Percentiles rank a stretch among this genome's conserved stretches.
Conservation (phyloP, 108 stramenopile species). For the Craspedostauros australis region DNA sequence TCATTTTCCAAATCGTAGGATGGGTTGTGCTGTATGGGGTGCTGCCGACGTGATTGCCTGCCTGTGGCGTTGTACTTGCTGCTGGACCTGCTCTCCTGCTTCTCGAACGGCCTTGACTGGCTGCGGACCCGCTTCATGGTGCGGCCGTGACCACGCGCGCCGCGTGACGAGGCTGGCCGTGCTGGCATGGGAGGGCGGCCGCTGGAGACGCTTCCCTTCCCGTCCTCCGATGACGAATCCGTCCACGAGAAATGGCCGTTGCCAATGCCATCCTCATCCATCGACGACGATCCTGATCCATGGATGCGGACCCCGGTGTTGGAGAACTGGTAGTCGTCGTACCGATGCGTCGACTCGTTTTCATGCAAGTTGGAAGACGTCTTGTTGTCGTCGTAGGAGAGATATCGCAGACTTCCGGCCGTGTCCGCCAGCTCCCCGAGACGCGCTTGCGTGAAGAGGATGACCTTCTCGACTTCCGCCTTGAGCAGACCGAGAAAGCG, state of each 20-base stretch:
- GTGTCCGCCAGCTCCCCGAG: constrained; percentile 79
- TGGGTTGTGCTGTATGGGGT: too few relatives aligned
- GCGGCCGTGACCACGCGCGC: background rate
- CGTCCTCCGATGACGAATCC: constrained; percentile 33
- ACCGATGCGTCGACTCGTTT: too few relatives aligned
- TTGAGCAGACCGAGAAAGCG: constrained; percentile 59
- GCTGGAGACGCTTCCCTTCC: constrained; percentile 5
- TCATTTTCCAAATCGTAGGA: too few relatives aligned
- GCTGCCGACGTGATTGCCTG: too few relatives aligned
- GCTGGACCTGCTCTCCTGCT: background rate
- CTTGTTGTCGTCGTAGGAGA: constrained; percentile 30
- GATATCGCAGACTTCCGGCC: constrained; percentile 65
- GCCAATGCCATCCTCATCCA: constrained; percentile 35
- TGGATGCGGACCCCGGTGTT: constrained; percentile 67
- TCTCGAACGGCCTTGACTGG: background rate
- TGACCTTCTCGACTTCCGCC: constrained; percentile 80
- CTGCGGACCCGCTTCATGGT: background rate
- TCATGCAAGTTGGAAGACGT: background rate
- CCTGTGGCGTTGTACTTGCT: too few relatives aligned
- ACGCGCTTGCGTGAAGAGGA: constrained; percentile 56
- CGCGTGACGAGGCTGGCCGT: background rate
- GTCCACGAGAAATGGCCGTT: constrained; percentile 31
- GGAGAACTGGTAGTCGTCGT: constrained; percentile 39
- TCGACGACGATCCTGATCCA: constrained; percentile 44
- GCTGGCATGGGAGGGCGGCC: background rate